These are phyloP conservation scores for Fusarium palustre DNA, from an alignment of 2,329 filamentous ascomycete species.

Conservation along the genomic window DNA sequence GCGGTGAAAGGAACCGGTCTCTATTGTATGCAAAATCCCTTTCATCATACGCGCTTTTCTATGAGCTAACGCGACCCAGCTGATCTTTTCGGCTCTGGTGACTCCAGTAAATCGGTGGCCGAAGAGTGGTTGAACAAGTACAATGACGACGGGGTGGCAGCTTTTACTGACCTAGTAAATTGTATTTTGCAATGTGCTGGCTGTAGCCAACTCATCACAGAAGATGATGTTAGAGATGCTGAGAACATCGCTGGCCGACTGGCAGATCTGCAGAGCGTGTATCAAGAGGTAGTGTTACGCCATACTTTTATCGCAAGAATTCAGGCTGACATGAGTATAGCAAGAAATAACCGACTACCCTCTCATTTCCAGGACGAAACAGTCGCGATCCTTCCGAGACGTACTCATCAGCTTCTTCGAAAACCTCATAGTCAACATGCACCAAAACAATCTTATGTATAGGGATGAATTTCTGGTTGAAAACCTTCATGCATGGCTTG, in stretches of 20 bases:
- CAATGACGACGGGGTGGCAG: constrained; percentile 63
- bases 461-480: constrained; percentile 82
- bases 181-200: constrained; percentile 79
- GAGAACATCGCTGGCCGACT: constrained; percentile 86
- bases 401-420: constrained; percentile 83
- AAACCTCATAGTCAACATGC: constrained; percentile 79
- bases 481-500: constrained; percentile 90
- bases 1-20: constrained; percentile 65
- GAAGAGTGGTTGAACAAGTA: constrained; percentile 71
- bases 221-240: constrained; percentile 87
- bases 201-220: constrained; percentile 81
- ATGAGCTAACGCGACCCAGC: constrained; percentile 57
- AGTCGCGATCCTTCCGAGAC: constrained; percentile 80
- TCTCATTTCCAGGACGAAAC: constrained; percentile 83
- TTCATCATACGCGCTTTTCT: not conserved
- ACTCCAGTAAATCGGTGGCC: constrained; percentile 67
- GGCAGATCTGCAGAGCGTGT: constrained; percentile 87
- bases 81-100: constrained; percentile 72
- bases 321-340: constrained; percentile 53
- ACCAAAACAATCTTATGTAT: constrained; percentile 85
- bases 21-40: constrained; percentile 58
- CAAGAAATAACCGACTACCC: constrained; percentile 91
- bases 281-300: constrained; percentile 72
- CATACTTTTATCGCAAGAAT: not conserved
- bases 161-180: constrained; percentile 73